Evolutionary conservation across 2,329 filamentous ascomycete genomes (phyloP), one percentile per base, ranked within the genome.

Genomic region (Sphaerulina vaccinii): DNA sequence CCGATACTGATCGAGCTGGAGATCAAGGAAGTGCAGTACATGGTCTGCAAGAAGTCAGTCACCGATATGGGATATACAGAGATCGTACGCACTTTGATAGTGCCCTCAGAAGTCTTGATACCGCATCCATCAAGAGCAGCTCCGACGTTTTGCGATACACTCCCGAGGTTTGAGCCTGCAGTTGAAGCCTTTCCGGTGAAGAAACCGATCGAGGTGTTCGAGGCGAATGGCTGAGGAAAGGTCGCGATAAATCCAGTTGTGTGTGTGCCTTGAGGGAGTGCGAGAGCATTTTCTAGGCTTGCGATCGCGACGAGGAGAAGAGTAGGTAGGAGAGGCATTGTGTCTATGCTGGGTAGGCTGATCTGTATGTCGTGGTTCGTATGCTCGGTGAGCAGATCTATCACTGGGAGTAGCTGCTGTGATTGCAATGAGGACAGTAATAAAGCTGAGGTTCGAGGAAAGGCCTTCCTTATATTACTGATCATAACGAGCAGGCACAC

Each of bases 1-100:
- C 51, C 45, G 18, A 67, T 52, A 11, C 55, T 57, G 8, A 65
- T 36, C 5, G 39, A 33, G 39, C 51, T 49, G 22, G 45, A 40
- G 33, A 23, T 44, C 33, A 54, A 36, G 3, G 45, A 24, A 33
- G 40, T 54, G 27, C 51, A 54, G 51, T 49, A 49, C 51, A 53
- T 36, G 22, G 44, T 37, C 51, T 53, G 22, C 22, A 18, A 10
- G 24, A 11, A 15, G 16, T 49, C 9, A 43, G 51, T 21, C 21
- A 21, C 9, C 22, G 8, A 11, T 5, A 8, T 2, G 10, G 5
- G 38, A 21, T 29, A 29, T 9, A 27, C 9, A 15, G 11, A 27
- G 2, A 35, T 13, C 13, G 5, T 19, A 16, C 33, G 6, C 22
- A 54, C 51, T 45, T 54, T 35, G 46, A 54, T 54, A 10, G 45